These are phyloP conservation scores for Phlebopus sp. DNA, from an alignment of 1,284 basidiomycete species.

Conservation along the genomic window DNA sequence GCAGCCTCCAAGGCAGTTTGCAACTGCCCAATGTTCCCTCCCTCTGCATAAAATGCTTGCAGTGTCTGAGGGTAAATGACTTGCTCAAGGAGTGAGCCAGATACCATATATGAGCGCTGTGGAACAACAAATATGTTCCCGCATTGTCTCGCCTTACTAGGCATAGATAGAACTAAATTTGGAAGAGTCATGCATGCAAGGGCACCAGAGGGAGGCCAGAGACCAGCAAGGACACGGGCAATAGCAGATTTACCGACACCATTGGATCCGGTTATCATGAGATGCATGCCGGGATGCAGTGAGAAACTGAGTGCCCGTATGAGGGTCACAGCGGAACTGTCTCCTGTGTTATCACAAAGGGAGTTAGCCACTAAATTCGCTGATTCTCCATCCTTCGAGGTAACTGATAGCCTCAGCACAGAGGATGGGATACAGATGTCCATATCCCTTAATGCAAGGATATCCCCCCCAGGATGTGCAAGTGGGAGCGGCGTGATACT, in stretches of 20 bases:
- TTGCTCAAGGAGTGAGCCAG: conserved; percentile 87
- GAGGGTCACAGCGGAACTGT: conserved; percentile 38
- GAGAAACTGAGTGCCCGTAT: conserved; percentile 72
- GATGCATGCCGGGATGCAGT: conserved; percentile 81
- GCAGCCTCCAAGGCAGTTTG: conserved; percentile 75
- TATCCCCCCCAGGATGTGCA: conserved; percentile 29
- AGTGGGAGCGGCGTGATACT: conserved; percentile 54
- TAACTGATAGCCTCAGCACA: neutral
- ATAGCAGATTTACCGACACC: conserved; percentile 95
- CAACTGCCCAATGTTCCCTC: conserved; percentile 51
- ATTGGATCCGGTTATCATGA: conserved; percentile 93
- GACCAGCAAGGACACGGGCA: conserved; percentile 84
- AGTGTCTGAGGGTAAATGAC: conserved; percentile 85
- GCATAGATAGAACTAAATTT: conserved; percentile 23
- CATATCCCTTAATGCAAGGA: conserved; percentile 64
- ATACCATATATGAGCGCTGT: conserved; percentile 88
- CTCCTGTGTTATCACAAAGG: neutral
- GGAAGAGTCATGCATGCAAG: conserved; percentile 28
- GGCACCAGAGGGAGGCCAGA: conserved; percentile 72
- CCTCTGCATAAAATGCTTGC: conserved; percentile 60
- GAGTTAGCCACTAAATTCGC: conserved; percentile 6
- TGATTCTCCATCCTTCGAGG: conserved; percentile 4
- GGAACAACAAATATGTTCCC: conserved; percentile 84
- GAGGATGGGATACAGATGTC: conserved; percentile 68
- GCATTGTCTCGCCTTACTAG: conserved; percentile 42